phyloP scores from a whole-genome alignment of 78 protist genomes.

The Carpediemonas membranifera region DNA sequence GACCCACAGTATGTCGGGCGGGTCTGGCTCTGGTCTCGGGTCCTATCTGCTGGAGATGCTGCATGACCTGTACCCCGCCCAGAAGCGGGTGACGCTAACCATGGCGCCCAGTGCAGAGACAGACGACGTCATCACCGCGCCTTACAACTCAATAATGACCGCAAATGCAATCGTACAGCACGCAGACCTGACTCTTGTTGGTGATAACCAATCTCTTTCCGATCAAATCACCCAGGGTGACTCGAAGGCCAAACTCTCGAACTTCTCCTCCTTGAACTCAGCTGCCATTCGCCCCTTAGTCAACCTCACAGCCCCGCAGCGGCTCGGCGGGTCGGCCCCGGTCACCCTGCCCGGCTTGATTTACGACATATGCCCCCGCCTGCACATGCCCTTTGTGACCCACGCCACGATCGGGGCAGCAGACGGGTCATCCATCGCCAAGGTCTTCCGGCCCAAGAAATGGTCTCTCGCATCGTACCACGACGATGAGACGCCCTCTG shows the following conservation, averaged over 20 bases:
- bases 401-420: too few species aligned
- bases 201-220: neutral
- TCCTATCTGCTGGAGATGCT: constrained; percentile 32
- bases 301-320: neutral
- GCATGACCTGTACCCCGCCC: constrained; percentile 36
- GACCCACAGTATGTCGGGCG: constrained; percentile 58
- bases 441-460: too few species aligned
- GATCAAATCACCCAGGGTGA: neutral
- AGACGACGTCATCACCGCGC: constrained; percentile 63
- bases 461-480: too few species aligned
- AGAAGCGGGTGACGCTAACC: constrained; percentile 22
- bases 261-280: neutral
- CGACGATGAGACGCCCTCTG: too few species aligned
- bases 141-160: constrained; percentile 30
- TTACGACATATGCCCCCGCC: too few species aligned
- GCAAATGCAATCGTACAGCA: too few species aligned
- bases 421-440: too few species aligned
- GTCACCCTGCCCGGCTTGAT: too few species aligned
- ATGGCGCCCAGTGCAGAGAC: constrained; percentile 44
- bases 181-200: neutral
- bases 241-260: neutral
- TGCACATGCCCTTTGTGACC: too few species aligned
- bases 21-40: constrained; percentile 77
- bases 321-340: neutral
- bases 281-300: neutral